Base-by-base conservation (phyloP, 306 rosid genomes). In the Rosa persica region DNA sequence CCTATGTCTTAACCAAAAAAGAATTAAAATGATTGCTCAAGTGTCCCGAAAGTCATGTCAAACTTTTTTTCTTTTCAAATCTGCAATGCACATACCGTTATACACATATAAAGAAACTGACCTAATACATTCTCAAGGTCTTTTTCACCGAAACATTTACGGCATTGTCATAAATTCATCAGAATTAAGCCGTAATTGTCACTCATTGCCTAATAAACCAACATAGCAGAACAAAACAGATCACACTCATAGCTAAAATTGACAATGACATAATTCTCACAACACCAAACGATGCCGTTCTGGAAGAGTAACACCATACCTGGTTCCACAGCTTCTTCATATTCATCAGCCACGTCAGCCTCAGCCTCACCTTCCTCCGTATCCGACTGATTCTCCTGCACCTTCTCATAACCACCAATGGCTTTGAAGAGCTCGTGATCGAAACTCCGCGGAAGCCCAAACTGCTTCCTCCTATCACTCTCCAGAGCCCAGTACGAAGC, bases 341-440 rank as follows among this genome's bases (percentile, higher is more conserved):
- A 71, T 49, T 58, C 73, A 43, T 86, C 91, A 43, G 57, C 72
- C 48, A 55, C 70, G 43, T 87, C 86, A 71, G 72, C 39, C 76
- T 51, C 86, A 0, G 75, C 83, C 68, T 93, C 98, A 54, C 88
- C 84, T 52, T 85, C 94, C 44, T 86, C 90, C 12, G 87, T 58
- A 80, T 77, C 82, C 1, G 88, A 83, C 52, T 87, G 87, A 43
- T 74, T 84, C 54, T 77, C 89, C 49, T 89, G 78, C 40, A 83
- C 81, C 48, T 69, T 84, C 1, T 89, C 85, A 4, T 90, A 82
- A 40, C 72, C 72, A 15, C 79, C 82, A 6, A 85, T 75, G 17
- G 83, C 93, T 46, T 76, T 70, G 38, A 86, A 94, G 72, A 94
- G 46, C 49, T 89, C 97, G 1, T 12, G 60, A 17, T 91, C 91